Evolutionary conservation across 306 rosid genomes (phyloP), one percentile per base, ranked within the genome.

Genomic region (Fragaria vesca): DNA sequence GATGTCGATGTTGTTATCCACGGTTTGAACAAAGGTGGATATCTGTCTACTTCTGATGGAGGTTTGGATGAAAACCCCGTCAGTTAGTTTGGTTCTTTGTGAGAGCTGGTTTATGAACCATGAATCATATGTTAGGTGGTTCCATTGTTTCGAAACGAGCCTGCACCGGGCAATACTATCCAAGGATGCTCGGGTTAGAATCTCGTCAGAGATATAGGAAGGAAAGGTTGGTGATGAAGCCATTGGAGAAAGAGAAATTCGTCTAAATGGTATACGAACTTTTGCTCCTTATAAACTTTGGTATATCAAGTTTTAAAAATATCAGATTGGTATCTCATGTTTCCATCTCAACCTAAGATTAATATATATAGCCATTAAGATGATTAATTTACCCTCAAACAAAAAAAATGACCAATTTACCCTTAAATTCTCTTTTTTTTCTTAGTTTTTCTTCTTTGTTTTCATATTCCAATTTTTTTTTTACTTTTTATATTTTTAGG

Each of bases 181-280:
- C 1, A 32, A 34, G 18, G 71, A 26, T 46, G 58, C 12, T 46
- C 72, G 21, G 48, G 34, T 65, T 20, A 75, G 61, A n/a, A 75
- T 75, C 24, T 61, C 34, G 12, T 11, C 63, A 24, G 8, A n/a
- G 9, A 63, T 17, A 12, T 75, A 24, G 10, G 71, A 36, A 30
- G 72, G 72, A n/a, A 63, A 7, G 78, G 30, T 24, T 26, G 43
- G 78, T 15, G 57, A 60, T 10, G 77, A 57, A 74, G 78, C 78
- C 78, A 74, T 58, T 52, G 63, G 28, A 20, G 40, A 0, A 24
- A 24, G 26, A 24, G 26, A 24, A 24, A 24, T 24, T 24, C 26
- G 26, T 24, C 26, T 24, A 24, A 24, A 24, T 24, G 24, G 24
- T 24, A 24, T 24, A 24, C 26, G 26, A 24, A 24, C 26, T 24